Evolutionary conservation across 2,329 filamentous ascomycete species (phyloP).

Genomic region (Aspergillus puulaauensis): DNA sequence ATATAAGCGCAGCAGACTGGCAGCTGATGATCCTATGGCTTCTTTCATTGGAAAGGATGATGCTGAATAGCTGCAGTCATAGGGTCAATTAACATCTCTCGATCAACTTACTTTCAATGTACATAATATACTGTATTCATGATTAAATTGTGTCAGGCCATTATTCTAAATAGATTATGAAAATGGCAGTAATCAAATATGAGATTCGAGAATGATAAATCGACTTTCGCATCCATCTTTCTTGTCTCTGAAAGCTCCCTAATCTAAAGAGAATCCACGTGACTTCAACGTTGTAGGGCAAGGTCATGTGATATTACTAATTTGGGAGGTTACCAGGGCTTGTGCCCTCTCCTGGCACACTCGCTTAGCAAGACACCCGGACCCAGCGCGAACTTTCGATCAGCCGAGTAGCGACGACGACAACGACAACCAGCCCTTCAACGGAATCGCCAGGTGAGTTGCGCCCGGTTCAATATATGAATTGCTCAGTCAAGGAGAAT

Average conservation of each 20-base stretch:
- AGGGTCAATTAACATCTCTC: background rate
- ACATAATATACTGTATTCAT: conserved; percentile 4
- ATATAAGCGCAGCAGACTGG: conserved; percentile 73
- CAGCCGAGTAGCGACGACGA: conserved; percentile 45
- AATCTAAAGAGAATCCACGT: background rate
- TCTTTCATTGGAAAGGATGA: conserved; percentile 74
- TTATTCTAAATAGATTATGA: background rate
- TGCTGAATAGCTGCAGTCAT: conserved; percentile 45
- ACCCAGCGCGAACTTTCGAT: conserved; percentile 38
- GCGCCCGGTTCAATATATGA: conserved; percentile 4
- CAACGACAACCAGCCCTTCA: conserved; percentile 47
- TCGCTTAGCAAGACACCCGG: conserved; percentile 42
- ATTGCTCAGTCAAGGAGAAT: background rate
- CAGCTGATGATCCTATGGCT: conserved; percentile 83
- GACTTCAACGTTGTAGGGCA: background rate
- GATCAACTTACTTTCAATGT: background rate
- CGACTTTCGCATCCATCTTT: background rate
- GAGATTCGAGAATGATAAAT: no score
- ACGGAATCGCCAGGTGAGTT: conserved; percentile 46
- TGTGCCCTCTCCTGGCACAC: conserved; percentile 39
- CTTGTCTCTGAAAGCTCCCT: background rate
- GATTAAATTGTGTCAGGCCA: background rate
- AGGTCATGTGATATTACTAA: conserved; percentile 14
- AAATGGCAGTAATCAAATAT: background rate
- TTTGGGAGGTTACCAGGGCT: conserved; percentile 23